phyloP scores from a whole-genome alignment of 108 stramenopile species.

The Nitzschia sp. region DNA sequence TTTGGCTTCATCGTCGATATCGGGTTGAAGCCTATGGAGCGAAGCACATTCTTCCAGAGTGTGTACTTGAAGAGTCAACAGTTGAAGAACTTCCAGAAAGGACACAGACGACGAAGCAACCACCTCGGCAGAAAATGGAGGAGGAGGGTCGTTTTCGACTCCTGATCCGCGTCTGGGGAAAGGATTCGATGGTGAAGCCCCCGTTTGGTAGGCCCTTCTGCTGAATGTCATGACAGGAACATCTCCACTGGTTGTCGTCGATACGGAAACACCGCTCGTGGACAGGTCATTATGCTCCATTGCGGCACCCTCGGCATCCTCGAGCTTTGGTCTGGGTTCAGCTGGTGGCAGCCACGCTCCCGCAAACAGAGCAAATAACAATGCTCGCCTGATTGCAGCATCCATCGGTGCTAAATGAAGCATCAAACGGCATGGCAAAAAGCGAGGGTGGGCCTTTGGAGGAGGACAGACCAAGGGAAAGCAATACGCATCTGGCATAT shows the following conservation, averaged over 20 bases:
- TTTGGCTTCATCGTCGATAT: constrained; percentile 83
- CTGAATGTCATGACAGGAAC: constrained; percentile 36
- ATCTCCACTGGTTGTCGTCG: constrained; percentile 24
- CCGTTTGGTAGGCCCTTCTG: constrained; percentile 28
- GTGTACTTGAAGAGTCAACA: constrained; percentile 87
- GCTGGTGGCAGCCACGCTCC: constrained; percentile 86
- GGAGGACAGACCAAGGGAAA: constrained; percentile 81
- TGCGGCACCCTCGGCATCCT: constrained; percentile 24
- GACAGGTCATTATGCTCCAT: constrained; percentile 34
- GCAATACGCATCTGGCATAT: constrained; percentile 37
- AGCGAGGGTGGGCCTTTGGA: constrained; percentile 83
- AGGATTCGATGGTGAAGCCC: constrained; percentile 13
- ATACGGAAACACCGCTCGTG: constrained; percentile 7
- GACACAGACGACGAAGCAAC: constrained; percentile 81
- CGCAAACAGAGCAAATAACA: constrained; percentile 81
- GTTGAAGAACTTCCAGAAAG: constrained; percentile 85
- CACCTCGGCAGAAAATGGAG: constrained; percentile 68
- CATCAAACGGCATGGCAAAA: constrained; percentile 75
- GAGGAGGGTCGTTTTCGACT: constrained; percentile 23
- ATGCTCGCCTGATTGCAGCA: constrained; percentile 81
- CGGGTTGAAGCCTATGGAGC: constrained; percentile 62
- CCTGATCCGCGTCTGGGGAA: constrained; percentile 14
- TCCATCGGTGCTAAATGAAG: constrained; percentile 81
- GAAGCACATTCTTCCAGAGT: constrained; percentile 84
- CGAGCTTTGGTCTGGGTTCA: constrained; percentile 42